These are phyloP conservation scores for Diospyros kaki DNA, from an alignment of 148 eudicot genomes.

Conservation along the genomic window DNA sequence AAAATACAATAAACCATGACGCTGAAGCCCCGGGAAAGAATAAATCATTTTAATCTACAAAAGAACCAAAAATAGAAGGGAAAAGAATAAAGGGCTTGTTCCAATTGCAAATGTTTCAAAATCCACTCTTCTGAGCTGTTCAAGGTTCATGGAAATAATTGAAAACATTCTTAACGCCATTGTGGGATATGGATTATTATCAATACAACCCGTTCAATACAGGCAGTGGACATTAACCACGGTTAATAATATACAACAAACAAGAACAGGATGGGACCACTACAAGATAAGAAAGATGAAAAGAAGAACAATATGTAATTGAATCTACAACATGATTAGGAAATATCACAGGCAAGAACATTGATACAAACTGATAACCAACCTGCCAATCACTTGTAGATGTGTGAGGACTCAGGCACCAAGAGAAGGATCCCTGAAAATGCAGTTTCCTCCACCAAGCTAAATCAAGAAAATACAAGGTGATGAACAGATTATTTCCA, in stretches of 20 bases:
- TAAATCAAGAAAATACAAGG: background rate
- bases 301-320: background rate
- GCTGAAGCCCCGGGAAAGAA: background rate
- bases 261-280: background rate
- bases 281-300: background rate
- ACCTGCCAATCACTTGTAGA: constrained; percentile 21
- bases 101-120: background rate
- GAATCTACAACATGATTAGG: background rate
- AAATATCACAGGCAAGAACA: background rate
- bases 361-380: constrained; percentile 2
- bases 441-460: constrained; percentile 15
- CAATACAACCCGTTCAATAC: background rate
- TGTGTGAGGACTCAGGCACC: constrained; percentile 1
- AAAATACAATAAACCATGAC: background rate
- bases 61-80: background rate
- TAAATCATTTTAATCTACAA: background rate
- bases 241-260: background rate
- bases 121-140: background rate
- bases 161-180: background rate
- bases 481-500: background rate
- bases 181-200: background rate
- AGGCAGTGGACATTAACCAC: background rate
- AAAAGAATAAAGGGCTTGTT: background rate
- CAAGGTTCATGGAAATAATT: background rate
- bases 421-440: background rate